Base-by-base conservation (phyloP, 116 monocot genomes). In the Iris pallida region DNA sequence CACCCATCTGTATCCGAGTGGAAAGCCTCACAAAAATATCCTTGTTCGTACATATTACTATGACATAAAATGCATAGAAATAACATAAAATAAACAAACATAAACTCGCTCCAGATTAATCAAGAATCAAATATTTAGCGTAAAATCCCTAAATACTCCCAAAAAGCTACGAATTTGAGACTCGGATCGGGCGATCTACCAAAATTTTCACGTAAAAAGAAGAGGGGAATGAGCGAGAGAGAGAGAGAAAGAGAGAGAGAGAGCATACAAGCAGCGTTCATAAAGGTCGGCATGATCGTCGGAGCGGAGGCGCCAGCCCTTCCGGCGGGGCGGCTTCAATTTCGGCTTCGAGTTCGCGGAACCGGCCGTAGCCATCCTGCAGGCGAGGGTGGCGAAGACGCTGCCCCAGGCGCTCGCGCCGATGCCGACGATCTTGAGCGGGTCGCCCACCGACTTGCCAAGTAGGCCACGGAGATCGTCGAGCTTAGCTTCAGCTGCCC, bases 341-440 rank as follows among this genome's bases (percentile, higher is more conserved):
- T 60, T 65, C 7, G 78, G 75, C n/a, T n/a, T n/a, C n/a, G n/a
- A n/a, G n/a, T n/a, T n/a, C n/a, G n/a, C n/a, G n/a, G n/a, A n/a
- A n/a, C n/a, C n/a, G n/a, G n/a, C n/a, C n/a, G n/a, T n/a, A n/a
- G n/a, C n/a, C n/a, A n/a, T n/a, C n/a, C n/a, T n/a, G n/a, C n/a
- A n/a, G n/a, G n/a, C n/a, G 6, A 93, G 72, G 17, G 93, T 89
- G 1, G 83, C 80, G 11, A 93, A 93, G 40, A 89, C 89, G 48
- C 93, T 89, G 64, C 93, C 93, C 93, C 93, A 93, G 51, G 93
- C 93, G 9, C 93, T 89, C 1, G 93, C 89, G 2, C 93, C 93
- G 11, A 93, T 80, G 46, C 93, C 73, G 13, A 80, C 93, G 45
- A 93, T 86, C 80, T 80, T 89, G 13, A 93, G 53, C 7, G 81